Conservation (phyloP, 1,284 basidiomycete genomes). For the Cutaneotrichosporon sp. region DNA sequence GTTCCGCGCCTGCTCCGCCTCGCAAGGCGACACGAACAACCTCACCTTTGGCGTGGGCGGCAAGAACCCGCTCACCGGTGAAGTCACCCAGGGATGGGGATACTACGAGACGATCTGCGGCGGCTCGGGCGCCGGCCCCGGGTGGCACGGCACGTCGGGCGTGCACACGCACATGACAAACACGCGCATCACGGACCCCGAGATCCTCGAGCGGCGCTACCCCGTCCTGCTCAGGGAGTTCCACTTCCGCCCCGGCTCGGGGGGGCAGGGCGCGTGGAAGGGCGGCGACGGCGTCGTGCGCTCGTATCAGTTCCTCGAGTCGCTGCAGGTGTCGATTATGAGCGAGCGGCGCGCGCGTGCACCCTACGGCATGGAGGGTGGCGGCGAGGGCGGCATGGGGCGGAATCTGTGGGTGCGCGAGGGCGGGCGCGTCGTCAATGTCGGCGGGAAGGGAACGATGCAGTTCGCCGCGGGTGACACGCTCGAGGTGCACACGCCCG, state of each 20-base stretch:
- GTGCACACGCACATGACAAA: conserved; percentile 70
- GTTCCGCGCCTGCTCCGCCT: conserved; percentile 88
- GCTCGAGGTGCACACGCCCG: conserved; percentile 40
- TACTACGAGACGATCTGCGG: conserved; percentile 64
- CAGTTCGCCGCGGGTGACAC: conserved; percentile 37
- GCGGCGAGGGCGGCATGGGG: conserved; percentile 31
- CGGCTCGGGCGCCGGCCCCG: conserved; percentile 86
- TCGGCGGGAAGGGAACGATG: conserved; percentile 23
- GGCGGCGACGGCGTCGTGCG: conserved; percentile 88
- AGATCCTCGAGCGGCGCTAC: conserved; percentile 57
- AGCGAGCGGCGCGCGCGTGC: conserved; percentile 35
- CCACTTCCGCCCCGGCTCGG: conserved; percentile 72
- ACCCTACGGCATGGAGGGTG: conserved; percentile 40
- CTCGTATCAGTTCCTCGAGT: conserved; percentile 83
- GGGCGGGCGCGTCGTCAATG: conserved; percentile 39
- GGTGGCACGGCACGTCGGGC: conserved; percentile 83
- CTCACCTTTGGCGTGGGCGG: conserved; percentile 14
- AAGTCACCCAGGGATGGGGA: conserved; percentile 14
- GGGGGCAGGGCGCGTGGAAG: conserved; percentile 72
- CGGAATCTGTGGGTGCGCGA: conserved; percentile 32
- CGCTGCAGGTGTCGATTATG: conserved; percentile 78
- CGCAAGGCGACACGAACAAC: conserved; percentile 78
- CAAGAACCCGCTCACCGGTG: conserved; percentile 14
- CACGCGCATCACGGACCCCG: conserved; percentile 84
- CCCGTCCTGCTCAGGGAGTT: conserved; percentile 80